Evolutionary conservation across 139 green algal species (phyloP), one percentile per base, ranked within the genome.

Genomic region (Cymbomonas tetramitiformis): DNA sequence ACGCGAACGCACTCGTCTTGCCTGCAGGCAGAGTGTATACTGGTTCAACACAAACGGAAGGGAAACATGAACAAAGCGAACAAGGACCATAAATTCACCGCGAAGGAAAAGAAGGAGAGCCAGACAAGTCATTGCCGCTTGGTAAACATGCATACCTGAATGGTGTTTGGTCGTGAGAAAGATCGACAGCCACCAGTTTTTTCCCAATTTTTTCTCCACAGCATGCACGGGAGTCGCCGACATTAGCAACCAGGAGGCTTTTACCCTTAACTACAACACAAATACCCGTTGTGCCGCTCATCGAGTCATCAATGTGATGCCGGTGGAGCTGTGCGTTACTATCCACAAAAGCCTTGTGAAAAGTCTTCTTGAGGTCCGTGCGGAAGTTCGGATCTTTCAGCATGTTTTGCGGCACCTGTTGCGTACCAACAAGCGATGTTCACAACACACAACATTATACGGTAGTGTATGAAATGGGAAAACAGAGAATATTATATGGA

Each of bases 1-100:
- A 97, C 89, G 4, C 89, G 77, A 41, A 79, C 75, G 57, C 77
- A 84, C 71, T 97, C 89, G 58, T 97, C 89, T 5, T 62, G 67
- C 53, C 86, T 39, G 51, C 71, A 76, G 5, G 69, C 58, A 28
- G 68, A 72, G 48, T 77, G 69, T 23, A 72, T 66, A 25, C 18
- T 36, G 1, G 59, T 72, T n/a, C n/a, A n/a, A n/a, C n/a, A n/a
- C n/a, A n/a, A n/a, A n/a, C n/a, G n/a, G n/a, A n/a, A n/a, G n/a
- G n/a, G n/a, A n/a, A n/a, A n/a, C n/a, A n/a, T n/a, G n/a, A n/a
- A n/a, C n/a, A n/a, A n/a, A n/a, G 19, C 8, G 8, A 12, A 52
- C 29, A 46, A 6, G 28, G 26, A 9, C 18, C 15, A 51, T 3
- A 40, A 78, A 71, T 78, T 69, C n/a, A n/a, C n/a, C n/a, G n/a